Conservation (phyloP, 2,329 filamentous ascomycete genomes). For the Aspergillus sp. region DNA sequence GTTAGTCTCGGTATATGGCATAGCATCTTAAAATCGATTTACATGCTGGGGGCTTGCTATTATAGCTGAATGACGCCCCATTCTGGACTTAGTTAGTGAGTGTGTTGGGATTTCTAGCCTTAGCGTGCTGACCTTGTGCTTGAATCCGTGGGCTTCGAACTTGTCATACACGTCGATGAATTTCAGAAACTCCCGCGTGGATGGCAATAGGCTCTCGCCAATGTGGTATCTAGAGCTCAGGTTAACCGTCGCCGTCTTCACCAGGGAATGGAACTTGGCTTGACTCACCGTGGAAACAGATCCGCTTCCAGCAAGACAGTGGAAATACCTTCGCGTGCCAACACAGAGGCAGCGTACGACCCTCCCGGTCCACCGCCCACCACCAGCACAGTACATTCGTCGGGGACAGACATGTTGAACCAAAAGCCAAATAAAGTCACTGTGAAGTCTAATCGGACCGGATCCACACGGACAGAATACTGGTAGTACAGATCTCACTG, state of each 20-base stretch:
- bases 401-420: slow-evolving; percentile 8
- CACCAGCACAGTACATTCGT: slow-evolving; percentile 37
- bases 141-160: slow-evolving; percentile 5
- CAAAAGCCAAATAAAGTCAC: too few relatives aligned
- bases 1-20: not conserved
- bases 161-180: slow-evolving; percentile 44
- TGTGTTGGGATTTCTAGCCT: not conserved
- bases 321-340: slow-evolving; percentile 48
- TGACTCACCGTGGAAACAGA: slow-evolving; percentile 36
- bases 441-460: too few relatives aligned
- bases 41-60: not conserved
- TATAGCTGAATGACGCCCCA: not conserved
- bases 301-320: slow-evolving; percentile 47
- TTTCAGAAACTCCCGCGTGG: slow-evolving; percentile 42
- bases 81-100: not conserved
- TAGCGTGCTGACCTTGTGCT: not conserved
- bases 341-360: slow-evolving; percentile 43
- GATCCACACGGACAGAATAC: too few relatives aligned
- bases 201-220: slow-evolving; percentile 37
- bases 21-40: not conserved
- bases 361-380: slow-evolving; percentile 48
- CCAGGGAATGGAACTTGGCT: too few relatives aligned
- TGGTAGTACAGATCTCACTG: too few relatives aligned
- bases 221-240: slow-evolving; percentile 33
- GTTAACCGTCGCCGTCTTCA: not conserved